Base-by-base conservation (phyloP, 164 flowering plant genomes). In the Berberis thunbergii region DNA sequence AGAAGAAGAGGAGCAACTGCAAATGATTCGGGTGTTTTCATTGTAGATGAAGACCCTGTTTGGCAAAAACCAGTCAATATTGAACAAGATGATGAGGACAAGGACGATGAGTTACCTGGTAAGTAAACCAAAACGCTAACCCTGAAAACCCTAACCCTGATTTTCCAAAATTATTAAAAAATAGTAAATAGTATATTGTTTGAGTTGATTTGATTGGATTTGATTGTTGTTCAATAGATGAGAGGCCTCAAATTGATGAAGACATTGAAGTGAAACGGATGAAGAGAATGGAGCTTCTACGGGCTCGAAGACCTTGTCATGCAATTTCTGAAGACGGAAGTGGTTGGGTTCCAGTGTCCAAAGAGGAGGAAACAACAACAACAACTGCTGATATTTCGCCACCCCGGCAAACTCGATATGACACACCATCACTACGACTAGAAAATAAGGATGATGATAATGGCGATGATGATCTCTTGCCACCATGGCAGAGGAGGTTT, bases 271-370 rank as follows among this genome's bases (percentile, higher is more conserved):
- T 91, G 41, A 88, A 80, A 71, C 73, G 93, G 41, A 82, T 94
- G 94, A 87, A 78, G 76, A 82, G 93, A 73, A 66, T 88, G 68
- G 98, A 94, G 67, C 82, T 68, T 54, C 52, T 88, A 50, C 86
- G 81, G 49, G 52, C 79, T 1, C 73, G 68, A 59, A 83, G 90
- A 9, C 81, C 91, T 3, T 83, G 82, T 66, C 77, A 83, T 73
- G 74, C 77, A n/a, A 77, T 88, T 50, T 85, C 95, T 43, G 96
- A 87, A 69, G 97, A 94, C 74, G 98, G 97, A 57, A 94, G 97
- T 72, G 98, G 98, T 12, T 94, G 98, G 97, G 81, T 88, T 64
- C 48, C 96, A 3, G 62, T 94, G 0, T 77, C 89, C 11, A 79
- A 76, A 57, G 54, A 55, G 67, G 66, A 79, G 26, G 26, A 26